A percentile compares a stretch with the other conserved stretches of the same genome.
phyloP scores from a whole-genome alignment of 805 yeast genomes.

The Komagataella kurtzmanii region DNA sequence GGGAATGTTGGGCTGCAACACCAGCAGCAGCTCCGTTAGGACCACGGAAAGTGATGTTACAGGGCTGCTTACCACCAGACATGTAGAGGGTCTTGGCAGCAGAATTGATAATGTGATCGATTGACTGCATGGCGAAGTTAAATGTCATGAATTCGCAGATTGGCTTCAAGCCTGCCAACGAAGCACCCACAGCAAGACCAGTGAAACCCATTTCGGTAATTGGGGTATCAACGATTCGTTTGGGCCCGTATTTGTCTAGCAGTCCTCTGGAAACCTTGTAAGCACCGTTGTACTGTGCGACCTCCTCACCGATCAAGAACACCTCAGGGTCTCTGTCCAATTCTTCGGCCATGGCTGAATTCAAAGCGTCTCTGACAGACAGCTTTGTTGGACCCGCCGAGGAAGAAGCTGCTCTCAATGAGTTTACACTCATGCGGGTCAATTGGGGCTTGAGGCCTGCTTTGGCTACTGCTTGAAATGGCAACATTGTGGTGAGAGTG shows the following conservation, averaged over 20 bases:
- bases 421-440: constrained; percentile 4
- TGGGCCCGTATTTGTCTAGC: constrained; percentile 88
- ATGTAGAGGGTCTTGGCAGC: constrained; percentile 98
- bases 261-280: constrained; percentile 94
- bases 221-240: constrained; percentile 91
- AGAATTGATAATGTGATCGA: constrained; percentile 95
- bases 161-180: constrained; percentile 93
- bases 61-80: constrained; percentile 98
- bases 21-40: constrained; percentile 99
- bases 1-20: constrained; percentile 99
- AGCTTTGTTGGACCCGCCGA: constrained; percentile 42
- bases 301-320: constrained; percentile 97
- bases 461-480: neutral
- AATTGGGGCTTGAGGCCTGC: neutral
- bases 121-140: constrained; percentile 99
- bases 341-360: constrained; percentile 93
- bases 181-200: constrained; percentile 90
- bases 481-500: neutral
- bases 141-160: constrained; percentile 98
- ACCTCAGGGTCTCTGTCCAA: constrained; percentile 91
- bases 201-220: constrained; percentile 99
- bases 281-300: constrained; percentile 98
- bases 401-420: constrained; percentile 29
- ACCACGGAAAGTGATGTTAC: constrained; percentile 96
- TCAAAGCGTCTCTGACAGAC: constrained; percentile 96